Evolutionary conservation across 768 basidiomycete genomes (phyloP), one percentile per base, ranked within the genome.

Genomic region (Pulveroboletus sp.): DNA sequence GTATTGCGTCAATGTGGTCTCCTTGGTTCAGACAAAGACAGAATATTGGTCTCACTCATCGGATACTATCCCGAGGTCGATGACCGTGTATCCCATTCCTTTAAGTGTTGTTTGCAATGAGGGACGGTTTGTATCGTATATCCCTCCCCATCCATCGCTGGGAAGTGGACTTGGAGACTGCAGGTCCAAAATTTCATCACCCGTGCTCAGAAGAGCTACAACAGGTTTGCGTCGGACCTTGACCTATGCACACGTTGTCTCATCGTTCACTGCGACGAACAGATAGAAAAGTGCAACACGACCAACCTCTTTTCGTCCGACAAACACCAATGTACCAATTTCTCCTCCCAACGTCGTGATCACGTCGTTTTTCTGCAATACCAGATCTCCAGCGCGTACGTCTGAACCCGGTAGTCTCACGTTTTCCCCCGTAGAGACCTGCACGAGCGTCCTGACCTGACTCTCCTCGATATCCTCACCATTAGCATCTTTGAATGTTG

Each of bases 101-200:
- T 84, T 76, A 1, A 93, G 72, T 0, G 79, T 79, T 2, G 88
- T 82, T 37, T 75, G 75, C 46, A 94, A 68, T 0, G 89, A 85
- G 2, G 91, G 92, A 31, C 92, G 69, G 65, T 95, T 95, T 0
- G 91, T 92, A 59, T 95, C 92, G 70, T 80, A 87, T 39, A 92
- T 83, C 0, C 85, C 84, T 27, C 80, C 79, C 86, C 86, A 89
- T 13, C 70, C 69, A 11, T 68, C 64, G 13, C 51, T 65, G 4
- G 71, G 64, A 3, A 58, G 59, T 27, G 63, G 56, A n/a, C 49
- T 57, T 11, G 69, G 69, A 39, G 70, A 64, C 36, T 84, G 78
- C 9, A 91, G 60, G 49, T 90, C 83, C 33, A 82, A 54, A 36
- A 92, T 70, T 61, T 95, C 92, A 61, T 93, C 88, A 0, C 92